Base-by-base conservation (phyloP, 2,329 filamentous ascomycete genomes). In the Clarireedia sp. region DNA sequence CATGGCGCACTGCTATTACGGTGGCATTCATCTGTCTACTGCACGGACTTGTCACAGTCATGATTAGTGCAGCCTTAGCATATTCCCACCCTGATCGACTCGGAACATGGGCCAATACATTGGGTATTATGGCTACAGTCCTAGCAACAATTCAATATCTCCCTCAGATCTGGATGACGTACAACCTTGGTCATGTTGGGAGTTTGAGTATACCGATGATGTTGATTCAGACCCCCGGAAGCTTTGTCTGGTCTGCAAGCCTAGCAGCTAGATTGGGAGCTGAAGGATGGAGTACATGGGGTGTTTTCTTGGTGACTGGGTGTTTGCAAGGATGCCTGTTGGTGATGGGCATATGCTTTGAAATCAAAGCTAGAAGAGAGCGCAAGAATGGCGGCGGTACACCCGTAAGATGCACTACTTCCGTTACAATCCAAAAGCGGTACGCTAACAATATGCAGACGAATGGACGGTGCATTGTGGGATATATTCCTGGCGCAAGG, bases 181-280 rank as follows among this genome's bases (percentile, higher is more conserved):
- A 89, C 73, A 80, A 77, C 51, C 75, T 96, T 56, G 87, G 92
- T 68, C 86, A 91, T 64, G 87, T 95, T 2, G 90, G 90, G 54
- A 96, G 90, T 69, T 74, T 99, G 64, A 96, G 90, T 66, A 94
- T 99, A 55, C 86, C 90, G 4, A 97, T 96, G 87, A 97, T 99
- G 91, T 87, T 88, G 68, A 96, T 99, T 36, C 94, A 99, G 71
- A 96, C 92, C 0, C 94, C 94, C 0, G 94, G 94, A 0, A 90
- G 90, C 57, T 85, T 96, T 63, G 74, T 99, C 6, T 97, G 95
- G 73, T 90, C 92, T 0, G 85, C 80, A 12, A 96, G 90, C 69
- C 74, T 99, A 44, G 90, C 86, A 50, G 82, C 81, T 7, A 81
- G 94, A 46, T 78, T 96, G 19, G 94, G 94, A 0, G 78, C 77